phyloP scores from a whole-genome alignment of 73 alveolate genomes.

The Paramecium sonneborni region DNA sequence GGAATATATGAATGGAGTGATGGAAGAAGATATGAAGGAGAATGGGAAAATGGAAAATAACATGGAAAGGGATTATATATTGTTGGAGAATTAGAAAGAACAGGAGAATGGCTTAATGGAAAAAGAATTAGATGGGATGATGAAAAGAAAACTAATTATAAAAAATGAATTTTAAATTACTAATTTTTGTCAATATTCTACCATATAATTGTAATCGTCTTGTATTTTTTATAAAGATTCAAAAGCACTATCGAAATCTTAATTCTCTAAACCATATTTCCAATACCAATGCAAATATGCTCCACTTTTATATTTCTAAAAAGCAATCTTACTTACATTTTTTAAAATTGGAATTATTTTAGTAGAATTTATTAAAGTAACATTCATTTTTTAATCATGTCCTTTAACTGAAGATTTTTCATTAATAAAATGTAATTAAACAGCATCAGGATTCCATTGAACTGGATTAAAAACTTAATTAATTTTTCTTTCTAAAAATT shows the following conservation, averaged over 20 bases:
- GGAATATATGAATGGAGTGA: conserved; percentile 83
- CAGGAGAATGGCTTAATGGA: conserved; percentile 77
- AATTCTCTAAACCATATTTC: conserved; percentile 61
- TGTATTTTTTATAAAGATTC: conserved; percentile 31
- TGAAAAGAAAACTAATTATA: not conserved
- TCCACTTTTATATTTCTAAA: conserved; percentile 14
- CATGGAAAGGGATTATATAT: conserved; percentile 78
- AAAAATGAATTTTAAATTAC: not conserved
- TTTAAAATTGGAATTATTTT: conserved; percentile 48
- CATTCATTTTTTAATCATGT: conserved; percentile 63
- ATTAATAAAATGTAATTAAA: conserved; percentile 52
- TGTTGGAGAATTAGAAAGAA: conserved; percentile 66
- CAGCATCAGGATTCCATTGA: conserved; percentile 66
- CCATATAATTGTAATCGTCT: conserved; percentile 35
- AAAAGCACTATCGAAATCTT: conserved; percentile 57
- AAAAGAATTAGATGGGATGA: conserved; percentile 70
- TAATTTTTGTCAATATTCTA: not conserved
- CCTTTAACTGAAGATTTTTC: conserved; percentile 41
- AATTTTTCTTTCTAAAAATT: conserved; percentile 58
- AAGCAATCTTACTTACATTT: conserved; percentile 54
- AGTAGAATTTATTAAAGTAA: conserved; percentile 53
- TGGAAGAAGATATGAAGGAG: conserved; percentile 79
- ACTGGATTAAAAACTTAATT: conserved; percentile 58
- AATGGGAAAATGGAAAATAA: conserved; percentile 79
- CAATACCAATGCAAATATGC: conserved; percentile 67